phyloP scores from a whole-genome alignment of 176 grass and related monocot species.

The Ensete ventricosum region DNA sequence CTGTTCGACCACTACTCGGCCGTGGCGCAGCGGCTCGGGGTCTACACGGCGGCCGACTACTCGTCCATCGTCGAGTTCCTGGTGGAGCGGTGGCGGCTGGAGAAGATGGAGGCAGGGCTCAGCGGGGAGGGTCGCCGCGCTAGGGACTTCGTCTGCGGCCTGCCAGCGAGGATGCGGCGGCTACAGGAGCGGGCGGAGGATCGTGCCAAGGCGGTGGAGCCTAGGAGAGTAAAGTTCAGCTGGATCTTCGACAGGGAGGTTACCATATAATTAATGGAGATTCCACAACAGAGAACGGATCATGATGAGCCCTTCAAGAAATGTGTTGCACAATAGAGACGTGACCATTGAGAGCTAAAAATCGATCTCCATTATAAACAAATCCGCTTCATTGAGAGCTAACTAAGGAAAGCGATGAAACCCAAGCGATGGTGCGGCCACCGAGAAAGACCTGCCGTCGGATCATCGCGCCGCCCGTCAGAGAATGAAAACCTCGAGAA shows the following conservation, averaged over 20 bases:
- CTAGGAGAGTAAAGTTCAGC: constrained; percentile 49
- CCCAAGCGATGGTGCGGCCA: too few relatives aligned
- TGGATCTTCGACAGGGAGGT: constrained; percentile 81
- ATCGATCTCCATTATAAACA: too few relatives aligned
- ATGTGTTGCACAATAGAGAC: too few relatives aligned
- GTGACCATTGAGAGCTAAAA: too few relatives aligned
- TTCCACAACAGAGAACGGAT: too few relatives aligned
- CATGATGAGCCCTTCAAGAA: too few relatives aligned
- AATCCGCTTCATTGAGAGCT: too few relatives aligned
- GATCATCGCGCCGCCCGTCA: too few relatives aligned
- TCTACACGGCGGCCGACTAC: constrained; percentile 86
- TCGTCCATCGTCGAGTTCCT: constrained; percentile 76
- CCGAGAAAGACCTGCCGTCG: too few relatives aligned
- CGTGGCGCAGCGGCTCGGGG: constrained; percentile 58
- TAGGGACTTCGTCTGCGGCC: constrained; percentile 72
- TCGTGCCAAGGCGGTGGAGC: constrained; percentile 41
- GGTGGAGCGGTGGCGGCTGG: constrained; percentile 68
- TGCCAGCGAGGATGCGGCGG: constrained; percentile 56
- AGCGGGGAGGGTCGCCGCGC: constrained; percentile 57
- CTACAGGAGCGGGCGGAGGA: constrained; percentile 64
- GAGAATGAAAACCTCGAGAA: too few relatives aligned
- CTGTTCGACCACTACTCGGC: constrained; percentile 77
- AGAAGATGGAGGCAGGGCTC: constrained; percentile 45
- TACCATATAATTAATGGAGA: background rate
- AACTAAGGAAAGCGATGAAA: too few relatives aligned